Evolutionary conservation across 2,329 filamentous ascomycete genomes (phyloP).

Genomic region (Diaporthe destruens): DNA sequence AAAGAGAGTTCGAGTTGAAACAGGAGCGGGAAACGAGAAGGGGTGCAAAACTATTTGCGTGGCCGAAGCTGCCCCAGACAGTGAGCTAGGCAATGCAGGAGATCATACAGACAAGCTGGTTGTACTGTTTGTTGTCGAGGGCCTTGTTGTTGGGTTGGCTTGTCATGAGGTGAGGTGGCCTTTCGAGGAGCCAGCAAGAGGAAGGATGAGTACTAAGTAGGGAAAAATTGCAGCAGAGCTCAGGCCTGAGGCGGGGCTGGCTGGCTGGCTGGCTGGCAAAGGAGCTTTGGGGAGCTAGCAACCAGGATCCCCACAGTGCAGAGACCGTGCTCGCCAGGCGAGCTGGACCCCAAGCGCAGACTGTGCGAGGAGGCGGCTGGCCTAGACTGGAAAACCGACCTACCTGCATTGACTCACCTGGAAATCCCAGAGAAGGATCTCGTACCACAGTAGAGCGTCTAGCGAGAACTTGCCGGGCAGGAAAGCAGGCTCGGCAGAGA

Average conservation of each 20-base stretch:
- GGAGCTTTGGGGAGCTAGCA: constrained; percentile 19
- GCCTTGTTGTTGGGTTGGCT: background rate
- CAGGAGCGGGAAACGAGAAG: background rate
- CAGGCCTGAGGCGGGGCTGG: constrained; percentile 23
- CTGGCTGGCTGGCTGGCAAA: background rate
- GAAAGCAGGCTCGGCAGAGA: background rate
- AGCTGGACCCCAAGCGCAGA: background rate
- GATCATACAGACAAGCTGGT: constrained; percentile 9
- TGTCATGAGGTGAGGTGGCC: constrained; percentile 40
- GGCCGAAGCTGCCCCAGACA: constrained; percentile 1
- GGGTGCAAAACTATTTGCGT: constrained; percentile 39
- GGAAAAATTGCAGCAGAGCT: constrained; percentile 39
- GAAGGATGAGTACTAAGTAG: constrained; percentile 26
- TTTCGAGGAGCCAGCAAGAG: constrained; percentile 24
- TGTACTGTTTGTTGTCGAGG: background rate
- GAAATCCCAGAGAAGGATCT: background rate
- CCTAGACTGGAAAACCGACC: background rate
- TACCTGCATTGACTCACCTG: constrained; percentile 20
- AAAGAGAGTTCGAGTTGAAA: background rate
- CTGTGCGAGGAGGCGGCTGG: background rate
- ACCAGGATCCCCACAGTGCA: constrained; percentile 1
- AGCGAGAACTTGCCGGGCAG: background rate
- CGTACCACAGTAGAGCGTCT: background rate
- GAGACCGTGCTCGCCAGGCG: background rate
- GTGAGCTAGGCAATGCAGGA: background rate